Evolutionary conservation across 352 stramenopile species (phyloP), one percentile per base, ranked within the genome.

Genomic region (Paralagenidium karlingii): DNA sequence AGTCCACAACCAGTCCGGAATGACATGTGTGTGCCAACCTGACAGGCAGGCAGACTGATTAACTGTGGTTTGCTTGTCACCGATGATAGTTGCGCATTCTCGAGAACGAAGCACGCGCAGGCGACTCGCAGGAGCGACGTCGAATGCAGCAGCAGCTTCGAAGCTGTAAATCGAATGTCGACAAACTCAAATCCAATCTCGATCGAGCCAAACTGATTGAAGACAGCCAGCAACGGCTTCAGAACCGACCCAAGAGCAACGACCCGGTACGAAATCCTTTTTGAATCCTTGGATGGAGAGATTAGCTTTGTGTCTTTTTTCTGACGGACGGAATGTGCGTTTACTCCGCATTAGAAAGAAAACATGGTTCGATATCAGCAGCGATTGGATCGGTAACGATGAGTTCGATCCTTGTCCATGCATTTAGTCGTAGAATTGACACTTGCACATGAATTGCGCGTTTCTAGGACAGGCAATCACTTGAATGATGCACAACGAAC

Each of bases 161-260:
- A 19, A 83, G 59, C 19, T 81, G 81, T 52, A 85, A 91, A 51
- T 88, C 74, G 24, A 68, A 85, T 33, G 52, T 91, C 26, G 77
- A 91, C 40, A 87, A 88, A 53, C 77, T 91, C 45, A 91, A 91
- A 51, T 78, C 74, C 11, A 74, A 70, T 36, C 45, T 91, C 9
- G 73, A 87, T 24, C 68, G 70, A 34, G 73, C 70, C 22, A 82
- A 85, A 42, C 63, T 91, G 29, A 65, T 88, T 39, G 74, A 55
- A 15, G 62, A 79, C 39, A 82, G 68, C 36, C 57, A 83, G 41
- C 66, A 88, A 52, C 74, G 75, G 5, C 59, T 76, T 34, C 47
- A 56, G 33, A 50, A 63, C 19, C 51, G 58, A 44, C 58, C 63
- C 20, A 51, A 64, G 24, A 53, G 65, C 34, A 48, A 62, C 33